A percentile compares a stretch with the other conserved stretches of the same genome.
phyloP scores from a whole-genome alignment of 2,329 filamentous ascomycete genomes.

The Emericellopsis atlantica region DNA sequence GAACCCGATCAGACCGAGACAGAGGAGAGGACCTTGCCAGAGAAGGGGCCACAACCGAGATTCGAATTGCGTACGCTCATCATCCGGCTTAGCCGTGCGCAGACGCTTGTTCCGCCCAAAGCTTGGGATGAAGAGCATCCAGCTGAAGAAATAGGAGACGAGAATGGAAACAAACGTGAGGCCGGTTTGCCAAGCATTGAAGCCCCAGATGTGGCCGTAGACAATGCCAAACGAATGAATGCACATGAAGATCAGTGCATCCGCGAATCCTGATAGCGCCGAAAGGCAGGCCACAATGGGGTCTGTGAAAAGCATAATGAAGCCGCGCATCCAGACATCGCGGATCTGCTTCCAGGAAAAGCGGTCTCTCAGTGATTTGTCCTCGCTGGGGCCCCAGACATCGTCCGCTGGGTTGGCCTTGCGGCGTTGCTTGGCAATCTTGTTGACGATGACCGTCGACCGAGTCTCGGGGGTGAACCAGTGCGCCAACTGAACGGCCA shows the following conservation, averaged over 20 bases:
- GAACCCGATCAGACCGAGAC: conserved; percentile 58
- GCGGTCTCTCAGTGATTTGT: conserved; percentile 44
- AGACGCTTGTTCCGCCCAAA: conserved; percentile 39
- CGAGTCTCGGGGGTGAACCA: conserved; percentile 62
- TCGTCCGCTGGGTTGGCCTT: conserved; percentile 41
- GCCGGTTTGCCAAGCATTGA: conserved; percentile 41
- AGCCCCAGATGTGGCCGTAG: conserved; percentile 51
- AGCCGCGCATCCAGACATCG: conserved; percentile 48
- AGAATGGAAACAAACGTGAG: conserved; percentile 54
- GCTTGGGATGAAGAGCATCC: conserved; percentile 43
- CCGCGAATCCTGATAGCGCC: conserved; percentile 58
- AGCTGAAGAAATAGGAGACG: conserved; percentile 54
- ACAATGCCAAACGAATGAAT: conserved; percentile 59
- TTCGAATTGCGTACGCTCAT: conserved; percentile 55
- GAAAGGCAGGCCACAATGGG: conserved; percentile 62
- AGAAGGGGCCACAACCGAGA: conserved; percentile 53
- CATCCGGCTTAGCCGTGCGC: conserved; percentile 33
- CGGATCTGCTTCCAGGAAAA: conserved; percentile 46
- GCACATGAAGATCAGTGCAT: conserved; percentile 68
- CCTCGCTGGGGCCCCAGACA: conserved; percentile 61
- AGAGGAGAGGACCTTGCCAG: conserved; percentile 45
- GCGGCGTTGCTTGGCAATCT: conserved; percentile 55
- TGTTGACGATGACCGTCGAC: conserved; percentile 64
- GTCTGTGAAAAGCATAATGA: conserved; percentile 62
- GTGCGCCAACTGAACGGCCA: conserved; percentile 53